A percentile compares a stretch with the other conserved stretches of the same genome.
These are phyloP conservation scores for Coniophora puteana DNA, from an alignment of 1,284 basidiomycete species.

Conservation along the genomic window DNA sequence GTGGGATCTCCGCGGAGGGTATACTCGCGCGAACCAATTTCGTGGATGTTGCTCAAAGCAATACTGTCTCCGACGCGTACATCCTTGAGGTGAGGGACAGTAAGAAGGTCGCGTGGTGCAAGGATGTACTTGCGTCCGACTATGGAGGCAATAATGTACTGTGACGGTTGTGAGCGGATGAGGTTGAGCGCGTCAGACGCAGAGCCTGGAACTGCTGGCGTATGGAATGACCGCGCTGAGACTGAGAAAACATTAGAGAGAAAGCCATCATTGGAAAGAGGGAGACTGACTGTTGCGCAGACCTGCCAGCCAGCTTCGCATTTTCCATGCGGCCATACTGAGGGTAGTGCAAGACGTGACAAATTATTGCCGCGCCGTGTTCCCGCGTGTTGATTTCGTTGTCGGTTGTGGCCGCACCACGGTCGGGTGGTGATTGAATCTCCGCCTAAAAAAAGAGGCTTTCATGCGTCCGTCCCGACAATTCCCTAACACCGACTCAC, in stretches of 20 bases:
- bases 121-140: constrained; percentile 87
- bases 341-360: not conserved
- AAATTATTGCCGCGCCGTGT: constrained; percentile 7
- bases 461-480: constrained; percentile 27
- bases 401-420: no score
- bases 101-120: constrained; percentile 86
- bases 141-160: constrained; percentile 90
- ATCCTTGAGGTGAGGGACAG: constrained; percentile 83
- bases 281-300: constrained; percentile 18
- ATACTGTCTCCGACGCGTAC: constrained; percentile 84
- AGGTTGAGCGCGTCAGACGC: constrained; percentile 54
- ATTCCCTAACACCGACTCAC: constrained; percentile 26
- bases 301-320: constrained; percentile 20
- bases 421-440: no score
- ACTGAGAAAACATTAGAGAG: constrained; percentile 13
- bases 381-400: constrained; percentile 19
- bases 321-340: constrained; percentile 18
- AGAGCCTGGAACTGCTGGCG: constrained; percentile 19
- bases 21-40: constrained; percentile 93
- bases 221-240: constrained; percentile 12
- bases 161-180: constrained; percentile 76
- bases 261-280: not conserved
- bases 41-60: constrained; percentile 83
- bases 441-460: no score
- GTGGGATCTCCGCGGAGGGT: constrained; percentile 77